phyloP scores from a whole-genome alignment of 306 rosid genomes.

The Begonia peltatifolia region DNA sequence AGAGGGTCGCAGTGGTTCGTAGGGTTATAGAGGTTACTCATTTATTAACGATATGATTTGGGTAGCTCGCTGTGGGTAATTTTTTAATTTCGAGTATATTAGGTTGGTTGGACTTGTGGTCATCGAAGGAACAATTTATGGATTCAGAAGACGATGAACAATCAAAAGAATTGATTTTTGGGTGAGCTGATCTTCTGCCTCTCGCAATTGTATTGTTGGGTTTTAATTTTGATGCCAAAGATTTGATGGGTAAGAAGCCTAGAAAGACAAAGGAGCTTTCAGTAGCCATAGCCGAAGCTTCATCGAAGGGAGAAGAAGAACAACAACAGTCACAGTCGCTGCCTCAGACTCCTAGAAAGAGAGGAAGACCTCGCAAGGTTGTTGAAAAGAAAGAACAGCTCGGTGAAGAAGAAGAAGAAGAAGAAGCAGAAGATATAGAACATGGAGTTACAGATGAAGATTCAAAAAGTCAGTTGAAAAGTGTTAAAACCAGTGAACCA shows the following conservation, averaged over 20 bases:
- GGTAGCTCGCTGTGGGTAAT: background rate
- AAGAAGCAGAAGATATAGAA: conserved; percentile 2
- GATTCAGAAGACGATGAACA: background rate
- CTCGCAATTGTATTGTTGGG: background rate
- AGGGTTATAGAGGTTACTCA: conserved; percentile 4
- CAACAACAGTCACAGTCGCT: conserved; percentile 8
- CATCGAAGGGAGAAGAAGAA: conserved; percentile 29
- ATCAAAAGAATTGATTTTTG: no score
- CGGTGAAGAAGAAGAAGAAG: conserved; percentile 6
- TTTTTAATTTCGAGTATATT: background rate
- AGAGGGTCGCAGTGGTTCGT: background rate
- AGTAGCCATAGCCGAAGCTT: conserved; percentile 70
- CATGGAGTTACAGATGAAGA: conserved; percentile 5
- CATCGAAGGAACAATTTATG: background rate
- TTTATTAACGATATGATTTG: background rate
- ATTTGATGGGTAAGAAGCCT: conserved; percentile 57
- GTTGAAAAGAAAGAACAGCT: conserved; percentile 16
- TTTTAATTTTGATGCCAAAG: background rate
- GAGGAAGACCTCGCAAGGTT: conserved; percentile 83
- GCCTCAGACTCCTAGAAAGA: conserved; percentile 45
- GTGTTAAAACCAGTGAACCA: conserved; percentile 6
- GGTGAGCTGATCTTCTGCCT: background rate
- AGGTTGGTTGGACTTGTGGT: no score
- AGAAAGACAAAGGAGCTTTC: conserved; percentile 65
- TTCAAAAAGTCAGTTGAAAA: conserved; percentile 19